These are phyloP conservation scores for Trametes sanguinea DNA, from an alignment of 768 basidiomycete species.

Conservation along the genomic window DNA sequence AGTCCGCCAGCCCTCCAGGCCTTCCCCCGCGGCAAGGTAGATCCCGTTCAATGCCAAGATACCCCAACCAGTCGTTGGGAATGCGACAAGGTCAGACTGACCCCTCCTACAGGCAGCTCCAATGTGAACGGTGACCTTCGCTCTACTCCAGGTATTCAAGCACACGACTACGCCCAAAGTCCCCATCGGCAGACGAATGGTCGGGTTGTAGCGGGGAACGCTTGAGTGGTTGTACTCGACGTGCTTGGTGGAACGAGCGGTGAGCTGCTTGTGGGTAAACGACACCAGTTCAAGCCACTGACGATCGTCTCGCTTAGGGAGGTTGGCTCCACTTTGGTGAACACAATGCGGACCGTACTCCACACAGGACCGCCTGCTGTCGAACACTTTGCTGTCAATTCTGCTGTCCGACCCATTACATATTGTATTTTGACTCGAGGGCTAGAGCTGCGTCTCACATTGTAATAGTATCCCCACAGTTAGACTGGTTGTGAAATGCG, in stretches of 20 bases:
- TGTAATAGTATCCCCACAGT: too few relatives aligned
- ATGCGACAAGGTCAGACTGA: conserved; percentile 24
- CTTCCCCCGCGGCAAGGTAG: conserved; percentile 9
- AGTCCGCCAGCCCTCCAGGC: conserved; percentile 3
- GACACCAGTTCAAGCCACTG: too few relatives aligned
- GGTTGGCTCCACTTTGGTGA: too few relatives aligned
- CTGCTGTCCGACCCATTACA: too few relatives aligned
- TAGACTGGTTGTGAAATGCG: too few relatives aligned
- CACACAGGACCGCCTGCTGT: too few relatives aligned
- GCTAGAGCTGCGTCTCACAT: too few relatives aligned
- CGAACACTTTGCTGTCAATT: too few relatives aligned
- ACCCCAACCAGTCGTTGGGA: conserved; percentile 12
- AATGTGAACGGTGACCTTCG: conserved; percentile 5
- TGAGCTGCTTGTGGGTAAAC: too few relatives aligned
- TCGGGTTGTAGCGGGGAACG: conserved; percentile 17
- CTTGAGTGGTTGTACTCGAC: background rate
- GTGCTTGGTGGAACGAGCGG: background rate
- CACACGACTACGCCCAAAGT: conserved; percentile 30
- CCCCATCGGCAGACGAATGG: conserved; percentile 25
- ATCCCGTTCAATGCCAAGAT: conserved; percentile 1
- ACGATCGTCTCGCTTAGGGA: too few relatives aligned
- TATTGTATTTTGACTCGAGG: too few relatives aligned
- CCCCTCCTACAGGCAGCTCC: background rate
- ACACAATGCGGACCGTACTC: too few relatives aligned
- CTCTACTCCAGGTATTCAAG: conserved; percentile 28